Conservation (phyloP, 2,329 filamentous ascomycete genomes). For the Aspergillus carbonarius region DNA sequence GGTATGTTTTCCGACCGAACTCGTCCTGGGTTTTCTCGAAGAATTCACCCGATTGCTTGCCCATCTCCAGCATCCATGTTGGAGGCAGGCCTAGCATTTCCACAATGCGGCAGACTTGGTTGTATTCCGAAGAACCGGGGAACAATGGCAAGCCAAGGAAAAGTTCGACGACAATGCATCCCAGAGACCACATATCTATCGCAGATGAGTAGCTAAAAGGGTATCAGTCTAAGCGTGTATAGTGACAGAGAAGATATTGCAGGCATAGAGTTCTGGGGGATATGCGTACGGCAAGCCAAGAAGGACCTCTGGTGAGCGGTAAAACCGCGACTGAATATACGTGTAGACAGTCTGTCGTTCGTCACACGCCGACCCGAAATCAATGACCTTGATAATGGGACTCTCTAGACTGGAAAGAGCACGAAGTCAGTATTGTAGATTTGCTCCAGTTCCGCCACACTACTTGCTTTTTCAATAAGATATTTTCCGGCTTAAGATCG, state of each 20-base stretch:
- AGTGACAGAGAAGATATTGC: background rate
- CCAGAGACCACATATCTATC: conserved; percentile 99
- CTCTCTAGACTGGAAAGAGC: conserved; percentile 70
- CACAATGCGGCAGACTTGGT: conserved; percentile 93
- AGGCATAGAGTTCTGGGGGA: background rate
- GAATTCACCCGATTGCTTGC: conserved; percentile 95
- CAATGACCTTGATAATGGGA: conserved; percentile 99
- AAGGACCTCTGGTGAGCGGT: conserved; percentile 92
- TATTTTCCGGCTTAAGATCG: conserved; percentile 97
- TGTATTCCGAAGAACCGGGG: conserved; percentile 97
- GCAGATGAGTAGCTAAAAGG: conserved; percentile 77
- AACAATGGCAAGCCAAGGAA: conserved; percentile 94
- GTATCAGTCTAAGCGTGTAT: background rate
- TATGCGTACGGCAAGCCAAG: conserved; percentile 72
- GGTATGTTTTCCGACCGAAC: conserved; percentile 84
- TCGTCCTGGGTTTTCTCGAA: conserved; percentile 93
- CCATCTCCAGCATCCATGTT: conserved; percentile 99
- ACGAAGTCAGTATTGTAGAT: conserved; percentile 7
- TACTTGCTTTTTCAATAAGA: conserved; percentile 83
- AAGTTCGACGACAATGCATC: conserved; percentile 96
- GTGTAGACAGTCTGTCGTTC: conserved; percentile 98
- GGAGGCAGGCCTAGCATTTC: conserved; percentile 97
- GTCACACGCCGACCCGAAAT: conserved; percentile 97
- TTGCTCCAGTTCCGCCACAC: background rate
- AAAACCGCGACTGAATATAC: conserved; percentile 98